phyloP scores from a whole-genome alignment of 2,329 filamentous ascomycete species.

The Scedosporium minutisporum region DNA sequence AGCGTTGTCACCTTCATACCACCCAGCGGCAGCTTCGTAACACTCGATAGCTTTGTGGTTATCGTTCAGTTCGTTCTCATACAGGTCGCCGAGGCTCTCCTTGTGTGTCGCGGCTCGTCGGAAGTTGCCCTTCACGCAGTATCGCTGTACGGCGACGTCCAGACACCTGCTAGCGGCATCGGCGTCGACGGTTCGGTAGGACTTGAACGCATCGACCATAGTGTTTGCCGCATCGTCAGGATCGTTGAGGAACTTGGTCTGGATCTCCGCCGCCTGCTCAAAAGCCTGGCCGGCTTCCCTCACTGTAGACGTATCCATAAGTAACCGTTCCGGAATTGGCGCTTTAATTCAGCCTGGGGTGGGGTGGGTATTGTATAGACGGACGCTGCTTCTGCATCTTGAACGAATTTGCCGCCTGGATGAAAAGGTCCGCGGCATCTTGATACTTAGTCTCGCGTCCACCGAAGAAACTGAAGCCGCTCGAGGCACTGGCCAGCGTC shows the following conservation, averaged over 20 bases:
- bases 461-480: conserved; percentile 85
- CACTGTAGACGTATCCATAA: conserved; percentile 35
- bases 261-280: conserved; percentile 74
- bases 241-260: conserved; percentile 74
- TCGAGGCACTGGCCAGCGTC: conserved; percentile 59
- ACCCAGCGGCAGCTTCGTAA: conserved; percentile 77
- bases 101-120: conserved; percentile 83
- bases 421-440: conserved; percentile 78
- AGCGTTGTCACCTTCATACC: conserved; percentile 83
- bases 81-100: conserved; percentile 79
- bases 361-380: conserved; percentile 12
- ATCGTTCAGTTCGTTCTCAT: conserved; percentile 73
- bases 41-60: conserved; percentile 67
- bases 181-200: conserved; percentile 78
- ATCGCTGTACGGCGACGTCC: conserved; percentile 71
- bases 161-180: conserved; percentile 74
- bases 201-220: conserved; percentile 85
- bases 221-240: conserved; percentile 88
- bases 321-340: not conserved
- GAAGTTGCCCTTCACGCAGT: conserved; percentile 84
- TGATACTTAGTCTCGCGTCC: conserved; percentile 82
- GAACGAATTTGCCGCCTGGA: conserved; percentile 85
- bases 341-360: not conserved
- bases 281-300: conserved; percentile 81
- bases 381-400: conserved; percentile 75